Evolutionary conservation across 495 filamentous ascomycete species (phyloP), one percentile per base, ranked within the genome.

Genomic region (Penicillium subrubescens): DNA sequence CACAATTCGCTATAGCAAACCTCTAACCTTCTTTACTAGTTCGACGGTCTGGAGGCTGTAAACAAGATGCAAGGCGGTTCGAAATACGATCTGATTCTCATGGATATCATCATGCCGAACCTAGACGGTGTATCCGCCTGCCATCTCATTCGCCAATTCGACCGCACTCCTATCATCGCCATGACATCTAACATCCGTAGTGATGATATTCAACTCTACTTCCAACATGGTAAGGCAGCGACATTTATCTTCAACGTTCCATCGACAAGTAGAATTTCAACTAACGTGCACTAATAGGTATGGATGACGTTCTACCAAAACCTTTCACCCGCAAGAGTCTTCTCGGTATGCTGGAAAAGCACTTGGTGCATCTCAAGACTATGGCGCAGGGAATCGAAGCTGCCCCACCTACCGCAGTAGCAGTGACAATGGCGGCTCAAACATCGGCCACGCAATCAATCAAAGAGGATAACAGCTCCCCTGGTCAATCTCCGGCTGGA

Each of bases 81-180:
- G 19, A 92, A 91, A 37, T 98, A 96, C 75, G 94, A 98, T 72
- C 78, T 99, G 44, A 92, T 99, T 50, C 85, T 98, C 48, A 99
- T 99, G 95, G 96, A 98, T 79, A 98, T 99, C 68, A 96, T 98
- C 63, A 97, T 99, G 94, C 95, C 95, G 17, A 89, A 94, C 70
- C 82, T 99, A 19, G 95, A 98, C 72, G 95, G 95, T 55, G 93
- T 97, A 33, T 96, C 93, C 11, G 95, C 95, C 27, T 97, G 93
- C 53, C 91, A 93, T 71, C 87, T 96, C 61, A 97, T 99, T 65
- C 90, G 96, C 60, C 92, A 97, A 74, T 91, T 94, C 67, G 88
- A 94, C 66, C 83, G 87, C 23, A 93, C 92, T 19, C 95, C 95
- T 15, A 95, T 98, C 69, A 92, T 99, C 63, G 96, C 95, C 56